Percentiles rank a stretch among this genome's conserved stretches.
These are phyloP conservation scores for Ramaria sp. DNA, from an alignment of 768 basidiomycete genomes.

Conservation along the genomic window DNA sequence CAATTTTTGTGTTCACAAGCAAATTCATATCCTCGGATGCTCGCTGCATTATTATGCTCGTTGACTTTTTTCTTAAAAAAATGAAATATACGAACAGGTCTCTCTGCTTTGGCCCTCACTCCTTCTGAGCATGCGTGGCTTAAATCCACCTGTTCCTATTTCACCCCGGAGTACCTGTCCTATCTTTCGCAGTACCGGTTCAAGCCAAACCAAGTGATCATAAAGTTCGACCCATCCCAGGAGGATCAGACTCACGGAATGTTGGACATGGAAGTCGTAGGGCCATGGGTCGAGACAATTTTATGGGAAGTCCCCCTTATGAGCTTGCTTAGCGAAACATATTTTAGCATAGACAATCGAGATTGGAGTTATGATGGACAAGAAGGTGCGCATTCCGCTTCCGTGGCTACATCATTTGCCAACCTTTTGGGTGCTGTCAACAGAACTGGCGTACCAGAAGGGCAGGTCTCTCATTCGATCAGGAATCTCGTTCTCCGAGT, in stretches of 20 bases:
- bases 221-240: constrained; percentile 48
- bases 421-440: background rate
- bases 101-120: constrained; percentile 52
- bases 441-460: constrained; percentile 69
- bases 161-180: constrained; percentile 60
- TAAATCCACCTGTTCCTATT: constrained; percentile 55
- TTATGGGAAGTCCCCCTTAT: constrained; percentile 96
- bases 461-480: constrained; percentile 48
- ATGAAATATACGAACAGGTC: constrained; percentile 44
- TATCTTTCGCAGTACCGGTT: constrained; percentile 63
- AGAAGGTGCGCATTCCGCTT: constrained; percentile 40
- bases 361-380: constrained; percentile 86
- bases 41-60: background rate
- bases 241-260: constrained; percentile 40
- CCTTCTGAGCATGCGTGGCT: constrained; percentile 60
- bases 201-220: constrained; percentile 60
- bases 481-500: constrained; percentile 71
- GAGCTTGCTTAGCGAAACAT: constrained; percentile 83
- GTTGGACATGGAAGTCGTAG: constrained; percentile 61
- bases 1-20: no score
- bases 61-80: background rate
- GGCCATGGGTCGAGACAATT: constrained; percentile 76
- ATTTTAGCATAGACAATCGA: constrained; percentile 61
- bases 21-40: background rate
- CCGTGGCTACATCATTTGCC: background rate